Conservation (phyloP, 1,139 yeast species). For the Debaryomyces fabryi region DNA sequence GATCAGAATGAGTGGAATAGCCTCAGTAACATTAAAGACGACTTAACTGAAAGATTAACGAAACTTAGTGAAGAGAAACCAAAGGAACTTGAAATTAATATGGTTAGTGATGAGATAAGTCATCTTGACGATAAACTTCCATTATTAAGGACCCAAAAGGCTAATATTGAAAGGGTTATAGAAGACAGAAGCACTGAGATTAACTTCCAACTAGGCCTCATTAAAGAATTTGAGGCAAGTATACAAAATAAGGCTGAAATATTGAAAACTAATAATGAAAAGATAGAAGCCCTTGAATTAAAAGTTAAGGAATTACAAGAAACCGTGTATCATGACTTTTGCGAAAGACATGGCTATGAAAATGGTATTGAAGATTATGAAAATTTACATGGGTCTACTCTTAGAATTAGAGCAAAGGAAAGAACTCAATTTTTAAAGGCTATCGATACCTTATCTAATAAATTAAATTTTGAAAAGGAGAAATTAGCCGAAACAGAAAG, state of each 20-base stretch:
- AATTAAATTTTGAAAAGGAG: constrained; percentile 64
- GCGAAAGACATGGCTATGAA: constrained; percentile 52
- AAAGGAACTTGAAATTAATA: constrained; percentile 60
- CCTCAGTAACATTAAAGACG: constrained; percentile 62
- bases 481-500: constrained; percentile 51
- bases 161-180: constrained; percentile 53
- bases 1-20: constrained; percentile 70
- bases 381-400: constrained; percentile 60
- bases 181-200: constrained; percentile 60
- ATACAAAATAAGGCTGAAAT: constrained; percentile 25
- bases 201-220: constrained; percentile 43
- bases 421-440: constrained; percentile 63
- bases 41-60: constrained; percentile 54
- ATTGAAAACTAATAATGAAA: constrained; percentile 32
- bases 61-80: constrained; percentile 53
- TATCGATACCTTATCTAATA: constrained; percentile 61
- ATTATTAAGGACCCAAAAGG: constrained; percentile 51
- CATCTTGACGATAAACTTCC: constrained; percentile 59
- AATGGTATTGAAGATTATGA: constrained; percentile 68
- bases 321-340: constrained; percentile 55
- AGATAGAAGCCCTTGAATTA: constrained; percentile 24
- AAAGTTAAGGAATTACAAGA: constrained; percentile 44
- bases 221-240: constrained; percentile 20
- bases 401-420: constrained; percentile 65
- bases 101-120: constrained; percentile 55